Evolutionary conservation across 345 rosid species (phyloP).

Genomic region (Euphorbia lathyris): DNA sequence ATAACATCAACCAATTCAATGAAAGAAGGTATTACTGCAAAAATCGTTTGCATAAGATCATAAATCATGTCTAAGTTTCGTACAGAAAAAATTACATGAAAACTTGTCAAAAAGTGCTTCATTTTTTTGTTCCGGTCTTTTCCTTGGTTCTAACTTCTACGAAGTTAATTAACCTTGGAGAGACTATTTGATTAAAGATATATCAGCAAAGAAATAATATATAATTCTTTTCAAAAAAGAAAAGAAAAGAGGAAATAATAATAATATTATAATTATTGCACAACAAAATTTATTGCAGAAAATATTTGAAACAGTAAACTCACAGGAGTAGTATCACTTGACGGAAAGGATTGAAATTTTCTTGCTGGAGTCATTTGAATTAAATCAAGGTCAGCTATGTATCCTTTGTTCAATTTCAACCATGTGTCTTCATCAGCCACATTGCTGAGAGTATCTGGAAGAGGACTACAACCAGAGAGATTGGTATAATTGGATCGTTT

Average conservation of each 20-base stretch:
- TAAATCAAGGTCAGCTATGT: slow-evolving; percentile 70
- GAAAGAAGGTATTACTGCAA: background rate
- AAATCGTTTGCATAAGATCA: too few relatives aligned
- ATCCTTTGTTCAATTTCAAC: slow-evolving; percentile 90
- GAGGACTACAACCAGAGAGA: slow-evolving; percentile 71
- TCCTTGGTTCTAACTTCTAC: too few relatives aligned
- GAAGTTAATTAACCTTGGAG: background rate
- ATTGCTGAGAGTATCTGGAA: slow-evolving; percentile 64
- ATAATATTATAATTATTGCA: too few relatives aligned
- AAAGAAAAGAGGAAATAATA: too few relatives aligned
- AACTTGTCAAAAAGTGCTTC: background rate
- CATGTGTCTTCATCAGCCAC: slow-evolving; percentile 96
- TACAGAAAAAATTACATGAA: too few relatives aligned
- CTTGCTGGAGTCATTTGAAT: slow-evolving; percentile 71
- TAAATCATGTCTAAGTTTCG: too few relatives aligned
- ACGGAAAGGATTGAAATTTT: slow-evolving; percentile 61
- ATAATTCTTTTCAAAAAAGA: too few relatives aligned
- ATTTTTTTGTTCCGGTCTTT: too few relatives aligned
- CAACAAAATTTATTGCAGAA: background rate
- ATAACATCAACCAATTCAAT: background rate
- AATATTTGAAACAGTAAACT: slow-evolving; percentile 33
- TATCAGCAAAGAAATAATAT: background rate
- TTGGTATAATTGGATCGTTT: slow-evolving; percentile 63
- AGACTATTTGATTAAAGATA: too few relatives aligned
- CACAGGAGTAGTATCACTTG: slow-evolving; percentile 49